Percentiles rank a stretch among this genome's conserved stretches.
Conservation (phyloP, 495 filamentous ascomycete species). For the Pseudoneurospora amorphoporcata region DNA sequence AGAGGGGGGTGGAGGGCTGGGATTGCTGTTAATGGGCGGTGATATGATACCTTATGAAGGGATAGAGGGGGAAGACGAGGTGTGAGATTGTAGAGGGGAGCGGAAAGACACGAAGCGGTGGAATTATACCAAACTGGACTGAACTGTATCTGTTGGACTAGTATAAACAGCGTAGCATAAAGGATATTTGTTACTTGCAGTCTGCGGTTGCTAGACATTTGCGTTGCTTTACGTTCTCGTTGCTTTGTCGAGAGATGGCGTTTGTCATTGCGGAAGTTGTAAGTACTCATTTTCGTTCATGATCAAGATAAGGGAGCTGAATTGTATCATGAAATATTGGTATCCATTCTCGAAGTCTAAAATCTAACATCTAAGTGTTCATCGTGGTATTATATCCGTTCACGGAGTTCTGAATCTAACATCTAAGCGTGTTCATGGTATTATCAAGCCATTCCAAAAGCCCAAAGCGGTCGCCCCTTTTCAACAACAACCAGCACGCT, state of each 20-base stretch:
- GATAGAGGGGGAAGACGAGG: background rate
- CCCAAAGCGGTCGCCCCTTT: background rate
- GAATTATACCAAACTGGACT: background rate
- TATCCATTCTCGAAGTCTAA: background rate
- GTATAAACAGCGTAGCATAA: background rate
- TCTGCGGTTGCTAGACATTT: background rate
- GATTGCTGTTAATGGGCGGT: background rate
- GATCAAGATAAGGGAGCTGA: background rate
- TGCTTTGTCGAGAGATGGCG: background rate
- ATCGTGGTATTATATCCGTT: background rate
- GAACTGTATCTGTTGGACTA: background rate
- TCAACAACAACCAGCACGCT: background rate
- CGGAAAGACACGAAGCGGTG: background rate
- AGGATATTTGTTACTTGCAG: background rate
- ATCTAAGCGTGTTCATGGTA: background rate
- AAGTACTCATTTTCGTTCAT: background rate
- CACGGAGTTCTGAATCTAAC: background rate
- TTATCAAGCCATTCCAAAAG: background rate
- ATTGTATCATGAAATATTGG: background rate
- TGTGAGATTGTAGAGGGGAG: background rate
- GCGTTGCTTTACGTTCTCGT: background rate
- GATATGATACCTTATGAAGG: background rate
- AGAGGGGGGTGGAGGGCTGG: slow-evolving; percentile 21
- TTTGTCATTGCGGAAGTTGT: background rate
- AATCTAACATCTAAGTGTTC: background rate